Percentiles rank a stretch among this genome's conserved stretches.
These are phyloP conservation scores for Sugiyamaella sp. DNA, from an alignment of 1,139 yeast species.

Conservation along the genomic window DNA sequence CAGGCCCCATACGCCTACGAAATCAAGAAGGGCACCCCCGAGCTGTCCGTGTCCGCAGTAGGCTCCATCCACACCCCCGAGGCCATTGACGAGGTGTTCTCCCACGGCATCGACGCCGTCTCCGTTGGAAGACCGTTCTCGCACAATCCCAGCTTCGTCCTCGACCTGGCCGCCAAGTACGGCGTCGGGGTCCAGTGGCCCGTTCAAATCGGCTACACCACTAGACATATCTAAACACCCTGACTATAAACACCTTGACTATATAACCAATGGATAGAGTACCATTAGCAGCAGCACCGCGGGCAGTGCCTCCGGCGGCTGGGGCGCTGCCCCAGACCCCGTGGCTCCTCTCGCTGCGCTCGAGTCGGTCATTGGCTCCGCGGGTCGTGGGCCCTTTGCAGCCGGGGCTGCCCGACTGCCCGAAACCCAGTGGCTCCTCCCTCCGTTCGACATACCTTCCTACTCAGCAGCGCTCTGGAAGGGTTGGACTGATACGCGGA, in stretches of 20 bases:
- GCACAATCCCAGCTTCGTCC: slow-evolving; percentile 53
- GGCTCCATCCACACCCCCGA: slow-evolving; percentile 48
- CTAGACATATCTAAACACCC: slow-evolving; percentile 8
- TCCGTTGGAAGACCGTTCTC: slow-evolving; percentile 52
- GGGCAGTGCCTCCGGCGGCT: neutral
- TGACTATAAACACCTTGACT: neutral
- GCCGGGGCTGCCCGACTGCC: too few relatives aligned
- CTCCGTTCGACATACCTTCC: too few relatives aligned
- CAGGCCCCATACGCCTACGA: slow-evolving; percentile 49
- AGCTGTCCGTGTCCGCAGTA: slow-evolving; percentile 51
- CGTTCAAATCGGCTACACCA: slow-evolving; percentile 46
- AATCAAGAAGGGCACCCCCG: slow-evolving; percentile 51
- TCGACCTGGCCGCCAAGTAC: slow-evolving; percentile 54
- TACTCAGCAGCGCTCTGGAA: too few relatives aligned
- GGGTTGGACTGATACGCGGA: too few relatives aligned
- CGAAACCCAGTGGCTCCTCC: too few relatives aligned
- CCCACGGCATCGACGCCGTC: slow-evolving; percentile 52
- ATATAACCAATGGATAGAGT: too few relatives aligned
- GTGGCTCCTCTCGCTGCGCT: neutral
- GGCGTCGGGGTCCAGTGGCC: slow-evolving; percentile 49
- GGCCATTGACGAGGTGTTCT: slow-evolving; percentile 46
- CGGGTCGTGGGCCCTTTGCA: too few relatives aligned
- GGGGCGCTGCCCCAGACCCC: neutral
- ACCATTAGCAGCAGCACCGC: too few relatives aligned
- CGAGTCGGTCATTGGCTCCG: neutral